A percentile compares a stretch with the other conserved stretches of the same genome.
phyloP scores from a whole-genome alignment of 768 basidiomycete species.

The Russula earlei region DNA sequence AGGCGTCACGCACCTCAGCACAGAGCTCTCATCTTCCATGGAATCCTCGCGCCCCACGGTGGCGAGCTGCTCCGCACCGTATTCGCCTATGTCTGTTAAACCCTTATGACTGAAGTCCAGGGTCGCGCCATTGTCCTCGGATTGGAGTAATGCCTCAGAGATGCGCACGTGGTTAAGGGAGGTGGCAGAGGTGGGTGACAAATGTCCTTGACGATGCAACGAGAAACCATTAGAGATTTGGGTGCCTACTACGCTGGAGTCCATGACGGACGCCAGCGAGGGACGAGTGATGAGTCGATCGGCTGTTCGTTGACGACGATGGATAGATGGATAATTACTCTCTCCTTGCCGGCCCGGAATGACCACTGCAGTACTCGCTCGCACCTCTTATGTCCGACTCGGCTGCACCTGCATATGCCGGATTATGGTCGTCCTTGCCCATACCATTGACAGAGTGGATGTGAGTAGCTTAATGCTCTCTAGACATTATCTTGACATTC shows the following conservation, averaged over 20 bases:
- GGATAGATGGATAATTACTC: not conserved
- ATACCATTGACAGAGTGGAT: constrained; percentile 78
- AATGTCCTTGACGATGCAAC: constrained; percentile 15
- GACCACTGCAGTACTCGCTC: not conserved
- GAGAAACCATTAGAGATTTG: constrained; percentile 2
- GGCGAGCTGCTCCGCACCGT: constrained; percentile 71
- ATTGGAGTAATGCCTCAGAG: constrained; percentile 51
- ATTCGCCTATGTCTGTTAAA: constrained; percentile 64
- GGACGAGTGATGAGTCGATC: not conserved
- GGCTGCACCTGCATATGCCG: constrained; percentile 55
- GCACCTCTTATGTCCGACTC: not conserved
- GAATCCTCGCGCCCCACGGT: constrained; percentile 40
- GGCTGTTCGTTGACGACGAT: too few species aligned
- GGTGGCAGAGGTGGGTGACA: constrained; percentile 27
- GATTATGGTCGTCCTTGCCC: constrained; percentile 69
- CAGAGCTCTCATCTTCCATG: constrained; percentile 39
- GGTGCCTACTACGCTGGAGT: not conserved
- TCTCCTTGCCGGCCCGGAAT: constrained; percentile 4
- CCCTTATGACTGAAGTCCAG: constrained; percentile 76
- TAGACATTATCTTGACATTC: not conserved
- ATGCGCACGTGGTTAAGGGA: constrained; percentile 51
- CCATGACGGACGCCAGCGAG: constrained; percentile 7
- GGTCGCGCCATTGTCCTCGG: constrained; percentile 72
- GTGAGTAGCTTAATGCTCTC: constrained; percentile 37
- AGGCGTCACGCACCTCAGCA: constrained; percentile 55